Conservation (phyloP, 1,284 basidiomycete genomes). For the Cutaneotrichosporon spelunceum region DNA sequence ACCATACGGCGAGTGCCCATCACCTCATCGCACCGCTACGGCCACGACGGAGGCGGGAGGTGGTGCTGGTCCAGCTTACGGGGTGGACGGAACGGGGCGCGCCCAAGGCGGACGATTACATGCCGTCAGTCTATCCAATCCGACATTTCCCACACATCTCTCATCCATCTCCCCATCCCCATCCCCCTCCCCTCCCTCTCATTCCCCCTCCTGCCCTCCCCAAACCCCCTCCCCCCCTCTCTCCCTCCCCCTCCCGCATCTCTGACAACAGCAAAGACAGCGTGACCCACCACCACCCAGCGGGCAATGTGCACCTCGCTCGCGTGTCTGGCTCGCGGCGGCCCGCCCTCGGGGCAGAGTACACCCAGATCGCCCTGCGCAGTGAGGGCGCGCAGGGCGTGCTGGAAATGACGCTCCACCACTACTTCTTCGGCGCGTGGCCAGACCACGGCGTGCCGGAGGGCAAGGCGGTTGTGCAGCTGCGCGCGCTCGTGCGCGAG, state of each 20-base stretch:
- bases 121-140: too few species aligned
- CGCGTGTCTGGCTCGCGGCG: background rate
- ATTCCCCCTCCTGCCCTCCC: background rate
- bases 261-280: background rate
- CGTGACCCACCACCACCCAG: background rate
- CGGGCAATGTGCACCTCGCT: slow-evolving; percentile 1
- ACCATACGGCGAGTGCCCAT: slow-evolving; percentile 22
- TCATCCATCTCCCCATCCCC: too few species aligned
- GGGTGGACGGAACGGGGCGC: slow-evolving; percentile 40
- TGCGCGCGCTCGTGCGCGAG: slow-evolving; percentile 31
- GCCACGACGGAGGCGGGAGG: slow-evolving; percentile 12
- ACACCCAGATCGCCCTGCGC: slow-evolving; percentile 20
- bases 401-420: slow-evolving; percentile 26
- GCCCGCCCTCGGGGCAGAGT: slow-evolving; percentile 17
- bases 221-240: background rate
- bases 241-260: background rate
- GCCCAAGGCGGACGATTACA: slow-evolving; percentile 43
- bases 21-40: background rate
- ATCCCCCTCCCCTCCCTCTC: too few species aligned
- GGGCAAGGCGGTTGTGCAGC: slow-evolving; percentile 30
- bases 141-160: too few species aligned
- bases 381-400: slow-evolving; percentile 2
- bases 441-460: slow-evolving; percentile 46
- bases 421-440: slow-evolving; percentile 47
- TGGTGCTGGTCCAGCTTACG: slow-evolving; percentile 45